Evolutionary conservation across 257 asterid genomes (phyloP).

Genomic region (Salvia miltiorrhiza): DNA sequence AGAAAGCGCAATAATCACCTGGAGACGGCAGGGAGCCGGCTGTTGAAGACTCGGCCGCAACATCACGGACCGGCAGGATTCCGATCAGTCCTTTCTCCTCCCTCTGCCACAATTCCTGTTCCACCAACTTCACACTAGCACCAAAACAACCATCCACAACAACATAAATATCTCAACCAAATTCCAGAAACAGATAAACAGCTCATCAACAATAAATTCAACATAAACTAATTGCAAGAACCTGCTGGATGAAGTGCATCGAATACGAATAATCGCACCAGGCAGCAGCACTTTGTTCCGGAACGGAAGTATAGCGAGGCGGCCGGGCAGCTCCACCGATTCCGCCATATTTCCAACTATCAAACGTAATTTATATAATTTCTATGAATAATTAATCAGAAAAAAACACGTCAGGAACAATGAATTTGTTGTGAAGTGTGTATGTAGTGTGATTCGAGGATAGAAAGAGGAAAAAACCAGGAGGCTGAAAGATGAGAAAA

Average conservation of each 20-base stretch:
- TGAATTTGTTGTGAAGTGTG: neutral
- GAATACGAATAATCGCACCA: constrained; percentile 94
- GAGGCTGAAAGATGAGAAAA: neutral
- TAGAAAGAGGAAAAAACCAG: neutral
- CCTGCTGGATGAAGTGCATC: constrained; percentile 99
- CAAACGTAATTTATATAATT: neutral
- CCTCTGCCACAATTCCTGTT: constrained; percentile 99
- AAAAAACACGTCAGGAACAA: neutral
- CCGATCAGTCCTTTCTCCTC: constrained; percentile 97
- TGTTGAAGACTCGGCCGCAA: constrained; percentile 58
- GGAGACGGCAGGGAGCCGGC: constrained; percentile 43
- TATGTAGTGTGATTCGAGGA: neutral
- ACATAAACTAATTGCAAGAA: constrained; percentile 5
- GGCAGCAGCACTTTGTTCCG: constrained; percentile 93
- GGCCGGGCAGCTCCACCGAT: constrained; percentile 84
- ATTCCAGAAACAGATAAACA: constrained; percentile 2
- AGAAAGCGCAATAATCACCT: constrained; percentile 42
- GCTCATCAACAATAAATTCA: neutral
- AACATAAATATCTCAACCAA: constrained; percentile 5
- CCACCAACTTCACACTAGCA: constrained; percentile 89
- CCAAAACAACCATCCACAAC: constrained; percentile 18
- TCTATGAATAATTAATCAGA: neutral
- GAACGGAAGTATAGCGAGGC: constrained; percentile 92
- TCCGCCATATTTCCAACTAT: constrained; percentile 58
- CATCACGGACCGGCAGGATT: constrained; percentile 89